Evolutionary conservation across 257 asterid genomes (phyloP).

Genomic region (Ligustrum vulgare): DNA sequence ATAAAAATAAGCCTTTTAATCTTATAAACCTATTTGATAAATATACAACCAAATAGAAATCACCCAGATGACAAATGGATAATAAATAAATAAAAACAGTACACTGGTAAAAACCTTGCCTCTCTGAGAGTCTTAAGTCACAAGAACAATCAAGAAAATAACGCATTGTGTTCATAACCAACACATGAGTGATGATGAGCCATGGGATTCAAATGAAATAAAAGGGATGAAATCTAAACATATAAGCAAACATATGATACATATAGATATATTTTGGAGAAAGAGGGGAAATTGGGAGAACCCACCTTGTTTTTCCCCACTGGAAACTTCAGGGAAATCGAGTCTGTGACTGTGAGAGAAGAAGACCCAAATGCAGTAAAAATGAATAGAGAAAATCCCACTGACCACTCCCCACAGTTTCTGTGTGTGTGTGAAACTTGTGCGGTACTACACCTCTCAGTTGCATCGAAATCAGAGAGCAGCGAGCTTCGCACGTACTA

Average conservation of each 20-base stretch:
- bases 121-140: conserved; percentile 21
- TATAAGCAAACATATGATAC: neutral
- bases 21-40: neutral
- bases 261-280: neutral
- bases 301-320: conserved; percentile 47
- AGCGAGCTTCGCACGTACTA: conserved; percentile 64
- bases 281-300: neutral
- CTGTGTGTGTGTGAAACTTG: conserved; percentile 10
- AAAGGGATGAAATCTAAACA: neutral
- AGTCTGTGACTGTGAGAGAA: conserved; percentile 39
- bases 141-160: neutral
- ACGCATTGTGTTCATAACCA: neutral
- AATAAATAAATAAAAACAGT: neutral
- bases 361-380: conserved; percentile 19
- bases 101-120: neutral
- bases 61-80: conserved; percentile 19
- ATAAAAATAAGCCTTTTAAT: neutral
- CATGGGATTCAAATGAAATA: neutral
- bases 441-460: conserved; percentile 44
- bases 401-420: conserved; percentile 36
- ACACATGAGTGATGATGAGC: neutral
- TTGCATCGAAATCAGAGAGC: conserved; percentile 56
- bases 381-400: conserved; percentile 28
- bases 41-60: conserved; percentile 15
- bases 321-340: conserved; percentile 40